Evolutionary conservation across 768 basidiomycete genomes (phyloP).

Genomic region (Leccinum fibrillosum): DNA sequence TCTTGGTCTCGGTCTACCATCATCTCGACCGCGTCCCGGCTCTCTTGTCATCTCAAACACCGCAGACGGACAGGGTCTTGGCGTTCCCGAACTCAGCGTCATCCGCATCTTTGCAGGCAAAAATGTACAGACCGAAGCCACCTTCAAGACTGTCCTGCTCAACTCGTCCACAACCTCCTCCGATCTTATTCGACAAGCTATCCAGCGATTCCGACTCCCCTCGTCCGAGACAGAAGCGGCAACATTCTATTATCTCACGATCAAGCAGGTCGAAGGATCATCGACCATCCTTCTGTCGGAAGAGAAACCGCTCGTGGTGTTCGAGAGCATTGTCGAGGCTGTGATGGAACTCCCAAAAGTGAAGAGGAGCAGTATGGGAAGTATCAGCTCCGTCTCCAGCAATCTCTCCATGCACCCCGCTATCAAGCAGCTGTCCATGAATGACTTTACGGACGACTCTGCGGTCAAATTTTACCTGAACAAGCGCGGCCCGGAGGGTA

Average conservation of each 20-base stretch:
- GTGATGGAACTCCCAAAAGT: slow-evolving; percentile 83
- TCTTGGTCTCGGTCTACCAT: slow-evolving; percentile 45
- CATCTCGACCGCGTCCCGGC: slow-evolving; percentile 65
- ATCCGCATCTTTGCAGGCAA: slow-evolving; percentile 95
- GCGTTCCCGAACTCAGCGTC: slow-evolving; percentile 84
- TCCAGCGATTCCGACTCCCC: slow-evolving; percentile 88
- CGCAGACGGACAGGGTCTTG: slow-evolving; percentile 57
- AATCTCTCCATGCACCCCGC: slow-evolving; percentile 94
- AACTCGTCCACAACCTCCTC: slow-evolving; percentile 80
- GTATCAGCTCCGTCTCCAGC: slow-evolving; percentile 90
- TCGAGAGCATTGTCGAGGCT: slow-evolving; percentile 80
- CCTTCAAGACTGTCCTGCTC: slow-evolving; percentile 96
- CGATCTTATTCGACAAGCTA: slow-evolving; percentile 88
- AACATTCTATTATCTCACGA: slow-evolving; percentile 77
- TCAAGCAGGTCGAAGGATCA: slow-evolving; percentile 90
- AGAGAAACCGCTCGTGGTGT: slow-evolving; percentile 83
- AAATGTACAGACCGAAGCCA: slow-evolving; percentile 87
- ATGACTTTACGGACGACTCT: slow-evolving; percentile 96
- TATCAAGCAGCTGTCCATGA: slow-evolving; percentile 86
- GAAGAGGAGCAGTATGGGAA: slow-evolving; percentile 89
- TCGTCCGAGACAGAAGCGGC: slow-evolving; percentile 52
- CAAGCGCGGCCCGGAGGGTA: slow-evolving; percentile 45
- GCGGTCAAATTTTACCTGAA: slow-evolving; percentile 97
- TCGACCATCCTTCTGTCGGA: slow-evolving; percentile 67
- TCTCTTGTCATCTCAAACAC: slow-evolving; percentile 69